Percentiles rank a stretch among this genome's conserved stretches.
These are phyloP conservation scores for Gnaphalium uliginosum DNA, from an alignment of 129 eudicot genomes.

Conservation along the genomic window DNA sequence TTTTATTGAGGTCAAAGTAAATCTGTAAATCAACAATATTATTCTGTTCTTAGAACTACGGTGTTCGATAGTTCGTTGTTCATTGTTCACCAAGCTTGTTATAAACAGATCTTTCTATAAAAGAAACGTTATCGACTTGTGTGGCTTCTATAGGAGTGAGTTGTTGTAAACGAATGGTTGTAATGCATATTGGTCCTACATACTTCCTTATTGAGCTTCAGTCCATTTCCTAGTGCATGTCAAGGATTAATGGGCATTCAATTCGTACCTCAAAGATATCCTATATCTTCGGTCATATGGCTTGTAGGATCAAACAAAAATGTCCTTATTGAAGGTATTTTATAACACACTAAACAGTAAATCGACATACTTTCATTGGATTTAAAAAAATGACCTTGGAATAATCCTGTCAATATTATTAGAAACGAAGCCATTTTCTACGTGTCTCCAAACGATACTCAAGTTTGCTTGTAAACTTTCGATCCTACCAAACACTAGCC, in stretches of 20 bases:
- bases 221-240: background rate
- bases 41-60: too few species aligned
- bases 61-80: too few species aligned
- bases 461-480: too few species aligned
- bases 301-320: constrained; percentile 10
- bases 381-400: background rate
- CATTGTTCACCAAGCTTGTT: too few species aligned
- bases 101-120: too few species aligned
- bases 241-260: constrained; percentile 9
- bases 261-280: background rate
- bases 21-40: too few species aligned
- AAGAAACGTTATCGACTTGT: too few species aligned
- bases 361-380: background rate
- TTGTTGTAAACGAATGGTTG: constrained; percentile 14
- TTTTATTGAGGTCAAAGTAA: too few species aligned
- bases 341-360: background rate
- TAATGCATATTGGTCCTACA: constrained; percentile 22
- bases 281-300: background rate
- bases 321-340: constrained; percentile 1
- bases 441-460: too few species aligned
- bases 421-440: background rate
- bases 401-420: background rate
- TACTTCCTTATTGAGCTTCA: background rate
- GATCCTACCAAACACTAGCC: too few species aligned
- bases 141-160: background rate